These are phyloP conservation scores for Suhomyces bolitotheri DNA, from an alignment of 1,139 yeast species.

Conservation along the genomic window DNA sequence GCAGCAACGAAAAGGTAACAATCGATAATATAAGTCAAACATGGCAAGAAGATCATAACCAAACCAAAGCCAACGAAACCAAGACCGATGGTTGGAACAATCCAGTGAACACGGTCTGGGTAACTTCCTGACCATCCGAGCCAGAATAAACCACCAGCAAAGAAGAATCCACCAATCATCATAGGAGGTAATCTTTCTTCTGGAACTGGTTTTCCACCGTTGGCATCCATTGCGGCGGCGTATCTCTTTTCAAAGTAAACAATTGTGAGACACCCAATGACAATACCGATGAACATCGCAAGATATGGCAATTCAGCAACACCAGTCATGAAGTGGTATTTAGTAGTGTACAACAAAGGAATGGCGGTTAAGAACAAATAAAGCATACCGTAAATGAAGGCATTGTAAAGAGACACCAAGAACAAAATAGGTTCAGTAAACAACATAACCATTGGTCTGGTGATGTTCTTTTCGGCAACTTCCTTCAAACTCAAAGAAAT, in stretches of 20 bases:
- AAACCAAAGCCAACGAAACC: constrained; percentile 73
- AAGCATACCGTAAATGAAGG: constrained; percentile 81
- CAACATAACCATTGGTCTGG: constrained; percentile 72
- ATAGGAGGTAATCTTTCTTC: constrained; percentile 78
- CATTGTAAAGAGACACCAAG: constrained; percentile 68
- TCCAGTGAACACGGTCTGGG: constrained; percentile 70
- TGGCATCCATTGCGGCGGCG: constrained; percentile 36
- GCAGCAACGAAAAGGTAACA: constrained; percentile 79
- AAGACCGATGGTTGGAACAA: constrained; percentile 80
- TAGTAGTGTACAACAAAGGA: constrained; percentile 67
- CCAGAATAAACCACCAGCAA: constrained; percentile 82
- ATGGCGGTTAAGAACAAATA: constrained; percentile 77
- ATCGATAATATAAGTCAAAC: constrained; percentile 79
- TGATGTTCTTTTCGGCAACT: constrained; percentile 64
- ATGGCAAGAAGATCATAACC: constrained; percentile 72
- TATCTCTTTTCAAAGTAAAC: constrained; percentile 31
- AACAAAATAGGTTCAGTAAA: constrained; percentile 72
- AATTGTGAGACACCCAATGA: constrained; percentile 52
- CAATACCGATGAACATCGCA: constrained; percentile 60
- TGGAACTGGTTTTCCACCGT: constrained; percentile 66
- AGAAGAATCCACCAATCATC: constrained; percentile 66
- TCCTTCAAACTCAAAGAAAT: constrained; percentile 60
- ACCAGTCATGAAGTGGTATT: constrained; percentile 56
- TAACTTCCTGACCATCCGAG: constrained; percentile 83
- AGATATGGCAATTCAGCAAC: constrained; percentile 64